Percentiles rank a stretch among this genome's conserved stretches.
These are phyloP conservation scores for Harringtonia aguacate DNA, from an alignment of 2,329 filamentous ascomycete genomes.

Conservation along the genomic window DNA sequence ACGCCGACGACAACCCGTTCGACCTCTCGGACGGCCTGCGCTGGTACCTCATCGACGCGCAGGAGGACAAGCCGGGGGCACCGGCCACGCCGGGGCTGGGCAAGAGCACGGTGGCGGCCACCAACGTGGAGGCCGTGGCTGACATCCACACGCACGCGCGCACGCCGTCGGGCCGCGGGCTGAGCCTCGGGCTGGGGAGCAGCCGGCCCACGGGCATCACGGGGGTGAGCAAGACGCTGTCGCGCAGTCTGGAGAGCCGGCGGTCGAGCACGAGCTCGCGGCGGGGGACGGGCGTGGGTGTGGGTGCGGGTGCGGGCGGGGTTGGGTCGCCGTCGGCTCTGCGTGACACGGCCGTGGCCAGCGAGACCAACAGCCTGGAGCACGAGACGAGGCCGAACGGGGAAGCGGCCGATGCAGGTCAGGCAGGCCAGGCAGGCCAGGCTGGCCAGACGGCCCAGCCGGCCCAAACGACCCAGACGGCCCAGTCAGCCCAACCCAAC, in stretches of 20 bases:
- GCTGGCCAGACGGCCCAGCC: too few relatives aligned
- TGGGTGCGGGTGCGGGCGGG: slow-evolving; percentile 15
- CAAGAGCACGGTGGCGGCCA: slow-evolving; percentile 83
- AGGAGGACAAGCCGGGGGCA: slow-evolving; percentile 83
- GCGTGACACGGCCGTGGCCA: slow-evolving; percentile 42
- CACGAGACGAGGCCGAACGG: slow-evolving; percentile 32
- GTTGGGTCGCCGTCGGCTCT: neutral
- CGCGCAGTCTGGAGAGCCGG: slow-evolving; percentile 82
- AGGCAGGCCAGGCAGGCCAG: too few relatives aligned
- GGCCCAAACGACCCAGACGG: too few relatives aligned
- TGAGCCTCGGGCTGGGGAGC: neutral
- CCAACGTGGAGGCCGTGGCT: slow-evolving; percentile 76
- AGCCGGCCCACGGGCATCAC: slow-evolving; percentile 48
- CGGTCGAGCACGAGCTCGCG: slow-evolving; percentile 80
- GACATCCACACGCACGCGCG: slow-evolving; percentile 47
- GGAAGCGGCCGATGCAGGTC: slow-evolving; percentile 11
- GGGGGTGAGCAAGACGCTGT: slow-evolving; percentile 66
- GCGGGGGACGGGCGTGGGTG: slow-evolving; percentile 23
- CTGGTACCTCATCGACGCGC: slow-evolving; percentile 92
- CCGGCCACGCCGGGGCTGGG: slow-evolving; percentile 87
- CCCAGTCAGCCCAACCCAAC: too few relatives aligned
- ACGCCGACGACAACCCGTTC: slow-evolving; percentile 95
- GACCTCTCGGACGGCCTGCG: slow-evolving; percentile 88
- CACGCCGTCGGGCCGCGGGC: slow-evolving; percentile 15
- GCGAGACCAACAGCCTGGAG: slow-evolving; percentile 48